Conservation (phyloP, 2,329 filamentous ascomycete species). For the Celoporthe dispersa region DNA sequence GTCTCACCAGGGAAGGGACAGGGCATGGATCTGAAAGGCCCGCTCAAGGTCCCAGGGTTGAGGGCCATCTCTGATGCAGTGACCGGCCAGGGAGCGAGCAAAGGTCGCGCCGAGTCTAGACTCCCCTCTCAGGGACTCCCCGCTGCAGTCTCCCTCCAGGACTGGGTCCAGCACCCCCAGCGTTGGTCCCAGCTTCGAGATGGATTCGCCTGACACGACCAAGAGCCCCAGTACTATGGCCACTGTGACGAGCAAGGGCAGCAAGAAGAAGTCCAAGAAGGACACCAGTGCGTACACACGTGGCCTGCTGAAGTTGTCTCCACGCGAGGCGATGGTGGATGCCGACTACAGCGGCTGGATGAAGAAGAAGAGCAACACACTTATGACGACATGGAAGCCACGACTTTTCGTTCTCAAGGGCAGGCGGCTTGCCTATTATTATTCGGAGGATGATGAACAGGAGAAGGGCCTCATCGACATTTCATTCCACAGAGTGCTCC, state of each 20-base stretch:
- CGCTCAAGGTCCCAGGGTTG: slow-evolving; percentile 59
- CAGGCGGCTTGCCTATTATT: slow-evolving; percentile 91
- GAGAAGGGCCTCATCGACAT: slow-evolving; percentile 98
- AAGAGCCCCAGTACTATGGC: slow-evolving; percentile 58
- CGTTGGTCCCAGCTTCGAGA: slow-evolving; percentile 71
- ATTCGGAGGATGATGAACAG: slow-evolving; percentile 87
- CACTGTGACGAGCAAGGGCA: slow-evolving; percentile 53
- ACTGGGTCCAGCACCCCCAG: slow-evolving; percentile 77
- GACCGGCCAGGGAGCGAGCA: slow-evolving; percentile 55
- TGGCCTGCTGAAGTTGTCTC: slow-evolving; percentile 79
- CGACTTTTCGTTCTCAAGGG: slow-evolving; percentile 94
- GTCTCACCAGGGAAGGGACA: slow-evolving; percentile 51
- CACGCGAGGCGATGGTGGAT: slow-evolving; percentile 79
- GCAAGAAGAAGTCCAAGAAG: slow-evolving; percentile 81
- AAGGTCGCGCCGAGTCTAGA: slow-evolving; percentile 57
- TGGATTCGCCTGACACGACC: slow-evolving; percentile 72
- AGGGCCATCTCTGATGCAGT: slow-evolving; percentile 84
- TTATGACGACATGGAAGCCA: slow-evolving; percentile 98
- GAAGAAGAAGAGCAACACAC: slow-evolving; percentile 96
- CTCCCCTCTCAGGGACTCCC: slow-evolving; percentile 55
- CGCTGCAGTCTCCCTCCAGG: slow-evolving; percentile 67
- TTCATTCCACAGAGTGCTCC: slow-evolving; percentile 94
- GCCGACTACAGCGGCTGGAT: slow-evolving; percentile 97
- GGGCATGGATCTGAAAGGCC: slow-evolving; percentile 44
- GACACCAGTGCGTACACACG: slow-evolving; percentile 92